phyloP scores from a whole-genome alignment of 83 land plant genomes.

The Thuja plicata region DNA sequence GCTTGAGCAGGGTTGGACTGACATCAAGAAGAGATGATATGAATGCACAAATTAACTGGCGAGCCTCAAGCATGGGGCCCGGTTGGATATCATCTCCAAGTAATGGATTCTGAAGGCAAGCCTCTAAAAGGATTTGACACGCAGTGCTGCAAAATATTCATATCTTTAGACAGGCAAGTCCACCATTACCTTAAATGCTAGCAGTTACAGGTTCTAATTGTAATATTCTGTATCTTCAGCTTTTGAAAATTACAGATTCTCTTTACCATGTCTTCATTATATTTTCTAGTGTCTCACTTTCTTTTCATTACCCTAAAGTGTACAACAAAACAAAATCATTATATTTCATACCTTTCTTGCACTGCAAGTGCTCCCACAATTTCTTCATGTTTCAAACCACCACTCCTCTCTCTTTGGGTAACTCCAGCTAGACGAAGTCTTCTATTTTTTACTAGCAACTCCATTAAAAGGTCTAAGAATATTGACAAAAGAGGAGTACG shows the following conservation, averaged over 20 bases:
- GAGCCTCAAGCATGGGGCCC: conserved; percentile 34
- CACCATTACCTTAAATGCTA: not conserved
- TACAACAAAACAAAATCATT: not conserved
- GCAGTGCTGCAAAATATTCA: conserved; percentile 29
- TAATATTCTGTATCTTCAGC: not conserved
- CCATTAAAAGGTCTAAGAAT: conserved; percentile 37
- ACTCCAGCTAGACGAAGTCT: conserved; percentile 32
- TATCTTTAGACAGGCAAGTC: not conserved
- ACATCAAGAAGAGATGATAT: conserved; percentile 38
- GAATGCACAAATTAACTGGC: conserved; percentile 32
- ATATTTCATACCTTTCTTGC: conserved; percentile 35
- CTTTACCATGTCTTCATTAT: not conserved
- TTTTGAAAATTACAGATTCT: not conserved
- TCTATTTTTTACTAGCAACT: conserved; percentile 32
- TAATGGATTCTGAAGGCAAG: conserved; percentile 27
- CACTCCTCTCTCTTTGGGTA: conserved; percentile 31
- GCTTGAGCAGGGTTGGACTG: conserved; percentile 36
- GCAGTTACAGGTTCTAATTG: not conserved
- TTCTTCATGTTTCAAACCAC: conserved; percentile 41
- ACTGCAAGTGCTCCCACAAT: conserved; percentile 36
- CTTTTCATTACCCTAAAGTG: not conserved
- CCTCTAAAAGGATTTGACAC: conserved; percentile 48
- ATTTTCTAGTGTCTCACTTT: not conserved
- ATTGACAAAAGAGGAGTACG: conserved; percentile 34
- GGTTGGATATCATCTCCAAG: conserved; percentile 23